phyloP scores from a whole-genome alignment of 345 rosid genomes.

The Chamaenerion angustifolium region DNA sequence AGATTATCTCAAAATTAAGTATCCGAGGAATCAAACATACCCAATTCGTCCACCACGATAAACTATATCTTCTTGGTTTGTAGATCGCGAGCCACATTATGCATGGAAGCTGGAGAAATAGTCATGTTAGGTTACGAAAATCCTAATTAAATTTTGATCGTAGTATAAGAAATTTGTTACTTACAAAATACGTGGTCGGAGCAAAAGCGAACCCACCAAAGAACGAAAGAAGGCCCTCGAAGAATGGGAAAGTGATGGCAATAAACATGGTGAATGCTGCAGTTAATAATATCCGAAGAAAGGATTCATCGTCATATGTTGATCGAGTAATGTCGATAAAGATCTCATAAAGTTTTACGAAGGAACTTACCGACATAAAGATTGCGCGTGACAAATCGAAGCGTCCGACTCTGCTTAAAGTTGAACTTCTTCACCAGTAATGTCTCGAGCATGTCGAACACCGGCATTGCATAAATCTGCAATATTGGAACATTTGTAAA shows the following conservation, averaged over 20 bases:
- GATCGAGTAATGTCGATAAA: no score
- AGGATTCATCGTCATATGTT: neutral
- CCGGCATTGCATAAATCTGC: constrained; percentile 28
- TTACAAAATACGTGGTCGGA: constrained; percentile 72
- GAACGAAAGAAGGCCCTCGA: constrained; percentile 51
- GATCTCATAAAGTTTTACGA: neutral
- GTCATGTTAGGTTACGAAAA: neutral
- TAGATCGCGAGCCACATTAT: constrained; percentile 47
- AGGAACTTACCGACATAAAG: constrained; percentile 18
- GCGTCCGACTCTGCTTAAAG: constrained; percentile 15
- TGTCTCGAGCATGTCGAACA: constrained; percentile 28
- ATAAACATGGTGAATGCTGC: constrained; percentile 58
- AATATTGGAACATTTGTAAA: neutral
- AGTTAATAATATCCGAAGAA: neutral
- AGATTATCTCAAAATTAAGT: no score
- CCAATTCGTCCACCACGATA: constrained; percentile 72
- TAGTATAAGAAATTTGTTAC: constrained; percentile 10
- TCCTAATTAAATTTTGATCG: no score
- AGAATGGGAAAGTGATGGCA: constrained; percentile 64
- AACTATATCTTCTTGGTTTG: constrained; percentile 38
- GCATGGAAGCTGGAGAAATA: constrained; percentile 55
- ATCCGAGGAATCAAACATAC: no score
- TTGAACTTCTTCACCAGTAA: constrained; percentile 16
- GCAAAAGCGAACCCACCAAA: constrained; percentile 83
- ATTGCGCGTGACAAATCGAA: constrained; percentile 15